Conservation (phyloP, 768 basidiomycete species). For the Panellus pusillus region DNA sequence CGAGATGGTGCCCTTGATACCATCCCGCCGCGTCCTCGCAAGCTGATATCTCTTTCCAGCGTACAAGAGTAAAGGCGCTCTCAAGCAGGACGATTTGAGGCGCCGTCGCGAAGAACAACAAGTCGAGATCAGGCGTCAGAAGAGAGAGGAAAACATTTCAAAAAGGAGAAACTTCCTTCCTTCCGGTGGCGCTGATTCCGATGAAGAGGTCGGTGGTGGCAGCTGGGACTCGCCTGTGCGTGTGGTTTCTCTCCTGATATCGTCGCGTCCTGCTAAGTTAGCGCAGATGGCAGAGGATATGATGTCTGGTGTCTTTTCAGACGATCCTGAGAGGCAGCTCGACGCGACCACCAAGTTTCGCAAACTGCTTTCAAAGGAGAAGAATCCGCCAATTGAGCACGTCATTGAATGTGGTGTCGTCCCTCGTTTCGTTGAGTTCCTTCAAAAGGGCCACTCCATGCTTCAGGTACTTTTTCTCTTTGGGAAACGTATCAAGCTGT, state of each 20-base stretch:
- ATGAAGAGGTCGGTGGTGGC: slow-evolving; percentile 78
- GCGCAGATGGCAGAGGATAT: slow-evolving; percentile 83
- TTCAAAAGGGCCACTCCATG: slow-evolving; percentile 78
- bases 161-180: slow-evolving; percentile 95
- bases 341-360: slow-evolving; percentile 99
- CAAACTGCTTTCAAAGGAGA: slow-evolving; percentile 98
- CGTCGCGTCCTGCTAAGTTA: slow-evolving; percentile 13
- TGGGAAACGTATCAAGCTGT: not conserved
- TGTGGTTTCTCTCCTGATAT: slow-evolving; percentile 21
- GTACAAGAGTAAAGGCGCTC: slow-evolving; percentile 88
- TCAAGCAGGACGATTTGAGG: slow-evolving; percentile 91
- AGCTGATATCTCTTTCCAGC: slow-evolving; percentile 43
- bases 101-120: slow-evolving; percentile 97
- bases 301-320: slow-evolving; percentile 90
- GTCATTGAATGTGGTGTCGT: slow-evolving; percentile 98
- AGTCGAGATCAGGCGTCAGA: slow-evolving; percentile 97
- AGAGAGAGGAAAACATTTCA: slow-evolving; percentile 97
- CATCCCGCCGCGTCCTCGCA: slow-evolving; percentile 32
- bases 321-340: slow-evolving; percentile 87
- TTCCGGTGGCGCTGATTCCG: slow-evolving; percentile 74
- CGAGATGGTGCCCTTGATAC: slow-evolving; percentile 59
- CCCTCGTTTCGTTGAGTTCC: slow-evolving; percentile 94
- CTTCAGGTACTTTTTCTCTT: slow-evolving; percentile 58
- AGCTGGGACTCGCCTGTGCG: slow-evolving; percentile 80
- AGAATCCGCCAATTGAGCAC: slow-evolving; percentile 98